Base-by-base conservation (phyloP, 2,329 filamentous ascomycete genomes). In the Ophiostoma sp. region DNA sequence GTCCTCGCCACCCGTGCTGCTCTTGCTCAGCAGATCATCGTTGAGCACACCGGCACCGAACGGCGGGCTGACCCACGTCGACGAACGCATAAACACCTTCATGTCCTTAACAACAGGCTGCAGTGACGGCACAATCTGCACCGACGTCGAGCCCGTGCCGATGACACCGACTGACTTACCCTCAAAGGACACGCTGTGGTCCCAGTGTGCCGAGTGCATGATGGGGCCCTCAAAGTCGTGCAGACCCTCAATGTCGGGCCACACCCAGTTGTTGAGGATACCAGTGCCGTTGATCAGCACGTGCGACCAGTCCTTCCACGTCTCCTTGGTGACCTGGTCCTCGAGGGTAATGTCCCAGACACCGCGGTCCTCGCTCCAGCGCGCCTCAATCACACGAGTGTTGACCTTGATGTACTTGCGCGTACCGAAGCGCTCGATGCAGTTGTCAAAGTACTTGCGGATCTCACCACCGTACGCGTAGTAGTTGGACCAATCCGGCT, bases 381-480 rank as follows among this genome's bases (percentile, higher is more conserved):
- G 76, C 3, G 80, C 82, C 72, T 81, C 82, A 42, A 83, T 78
- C 0, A 87, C 84, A 70, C 82, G 80, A 19, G 82, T 83, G 72
- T 82, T 80, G 45, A 86, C 81, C 74, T 82, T 82, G 71, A 87
- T 81, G 75, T 85, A 84, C 71, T 83, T 82, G 64, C 83, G 78
- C 15, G 82, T 79, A 19, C 78, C 77, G 75, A 81, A 78, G 69
- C 78, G 77, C 68, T 77, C 75, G 19, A 78, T 78, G 31, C 80
- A 77, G 52, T 77, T 77, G 72, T 82, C 78, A 68, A 82, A 79
- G 74, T 82, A 82, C 22, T 68, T 52, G 28, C 68, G 66, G 28
- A 78, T 78, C 70, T 78, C 77, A n/a, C 31, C 72, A 22, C 78
- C 75, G 39, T 74, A 74, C 17, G 78, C 77, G 73, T 79, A 81